Evolutionary conservation across 2,329 filamentous ascomycete species (phyloP).

Genomic region (Trichoderma aggressivum): DNA sequence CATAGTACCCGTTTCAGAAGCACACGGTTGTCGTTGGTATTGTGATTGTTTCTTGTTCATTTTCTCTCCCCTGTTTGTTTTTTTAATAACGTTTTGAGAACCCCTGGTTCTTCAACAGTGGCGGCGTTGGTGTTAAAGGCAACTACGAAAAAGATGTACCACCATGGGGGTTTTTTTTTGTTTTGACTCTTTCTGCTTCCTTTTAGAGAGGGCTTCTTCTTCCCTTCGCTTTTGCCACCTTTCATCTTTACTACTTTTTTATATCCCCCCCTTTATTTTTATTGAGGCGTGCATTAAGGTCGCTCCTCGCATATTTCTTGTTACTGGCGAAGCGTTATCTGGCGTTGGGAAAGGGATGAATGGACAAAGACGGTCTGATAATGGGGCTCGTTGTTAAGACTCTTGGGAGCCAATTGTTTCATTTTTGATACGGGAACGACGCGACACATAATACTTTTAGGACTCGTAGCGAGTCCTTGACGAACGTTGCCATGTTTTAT

Average conservation of each 20-base stretch:
- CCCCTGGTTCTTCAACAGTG: not conserved
- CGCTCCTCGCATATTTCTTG: not conserved
- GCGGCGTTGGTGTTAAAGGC: slow-evolving; percentile 12
- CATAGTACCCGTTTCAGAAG: not conserved
- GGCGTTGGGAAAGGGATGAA: slow-evolving; percentile 6
- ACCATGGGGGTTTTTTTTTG: not conserved
- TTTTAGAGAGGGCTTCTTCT: not conserved
- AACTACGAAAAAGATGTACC: not conserved
- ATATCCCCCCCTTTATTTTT: not conserved
- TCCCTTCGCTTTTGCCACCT: not conserved
- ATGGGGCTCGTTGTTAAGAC: not conserved
- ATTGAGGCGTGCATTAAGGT: not conserved
- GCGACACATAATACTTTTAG: slow-evolving; percentile 8
- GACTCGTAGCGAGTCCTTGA: not conserved
- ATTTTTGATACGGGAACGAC: not conserved
- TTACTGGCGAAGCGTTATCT: not conserved
- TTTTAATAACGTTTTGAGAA: not conserved
- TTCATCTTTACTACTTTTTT: not conserved
- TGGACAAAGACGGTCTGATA: slow-evolving; percentile 1
- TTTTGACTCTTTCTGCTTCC: not conserved
- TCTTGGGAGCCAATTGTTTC: not conserved
- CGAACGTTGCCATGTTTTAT: not conserved
- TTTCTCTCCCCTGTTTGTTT: not conserved
- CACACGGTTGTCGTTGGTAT: not conserved
- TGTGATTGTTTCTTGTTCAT: not conserved